Base-by-base conservation (phyloP, 495 filamentous ascomycete genomes). In the Lasiosphaeria hispida region DNA sequence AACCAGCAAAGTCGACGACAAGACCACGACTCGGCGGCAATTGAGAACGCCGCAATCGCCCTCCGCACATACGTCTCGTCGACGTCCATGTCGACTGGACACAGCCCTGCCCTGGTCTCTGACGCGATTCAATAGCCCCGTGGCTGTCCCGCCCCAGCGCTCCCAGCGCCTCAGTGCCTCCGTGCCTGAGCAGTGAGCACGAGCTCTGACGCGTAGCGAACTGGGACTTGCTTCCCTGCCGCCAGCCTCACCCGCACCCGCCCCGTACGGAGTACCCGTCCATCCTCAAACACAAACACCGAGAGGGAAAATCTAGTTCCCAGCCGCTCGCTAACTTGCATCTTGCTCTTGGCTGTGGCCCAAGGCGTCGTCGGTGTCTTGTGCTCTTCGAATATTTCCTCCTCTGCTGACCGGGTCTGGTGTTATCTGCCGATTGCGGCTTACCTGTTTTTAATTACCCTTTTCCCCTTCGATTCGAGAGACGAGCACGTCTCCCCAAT, bases 311-410 rank as follows among this genome's bases (percentile, higher is more conserved):
- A 30, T 37, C 53, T 44, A 19, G 49, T 50, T 63, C 59, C 65
- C 65, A 58, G 59, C 62, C 62, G 52, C 60, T 64, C 62, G 59
- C 57, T 68, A 57, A 57, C 37, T 38, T 30, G 56, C 52, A 48
- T 55, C 55, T 48, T 23, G 23, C 23, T 30, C 5, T 30, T 30
- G 23, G 23, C 23, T 30, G 23, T 30, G 23, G 23, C 23, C 5
- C 23, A 30, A 30, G 44, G 36, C 53, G 19, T 50, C 38, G 30
- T 34, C 43, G 48, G n/a, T 58, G 33, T 9, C 23, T 45, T 48
- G 49, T 15, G 36, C 23, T 45, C 59, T 37, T 61, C 15, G 43
- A 35, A 34, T 47, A 40, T 38, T 7, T 14, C 49, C 49, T 44
- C 44, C 37, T 10, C 48, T 51, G 34, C 53, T 48, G 9, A 18